phyloP scores from a whole-genome alignment of 2,329 filamentous ascomycete species.

The Chaetothyriales sp. region DNA sequence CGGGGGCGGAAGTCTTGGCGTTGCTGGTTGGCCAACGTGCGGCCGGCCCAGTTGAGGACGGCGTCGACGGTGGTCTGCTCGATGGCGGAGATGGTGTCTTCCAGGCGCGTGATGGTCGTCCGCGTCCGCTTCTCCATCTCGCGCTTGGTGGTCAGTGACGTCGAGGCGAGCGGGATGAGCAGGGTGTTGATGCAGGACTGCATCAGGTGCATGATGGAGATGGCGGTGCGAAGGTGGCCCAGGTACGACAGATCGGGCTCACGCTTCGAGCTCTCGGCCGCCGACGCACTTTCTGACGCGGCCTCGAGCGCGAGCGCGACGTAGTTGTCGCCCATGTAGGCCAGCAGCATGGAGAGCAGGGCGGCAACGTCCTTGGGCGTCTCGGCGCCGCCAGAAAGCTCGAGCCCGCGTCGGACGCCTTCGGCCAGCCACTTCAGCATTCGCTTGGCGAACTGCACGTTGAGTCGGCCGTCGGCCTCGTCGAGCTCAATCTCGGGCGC shows the following conservation, averaged over 20 bases:
- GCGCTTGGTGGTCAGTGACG: slow-evolving; percentile 77
- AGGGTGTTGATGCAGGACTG: slow-evolving; percentile 83
- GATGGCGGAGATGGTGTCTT: slow-evolving; percentile 65
- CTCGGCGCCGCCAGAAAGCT: slow-evolving; percentile 75
- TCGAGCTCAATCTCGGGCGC: slow-evolving; percentile 81
- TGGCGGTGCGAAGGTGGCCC: slow-evolving; percentile 61
- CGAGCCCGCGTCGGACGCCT: slow-evolving; percentile 77
- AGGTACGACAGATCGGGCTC: slow-evolving; percentile 85
- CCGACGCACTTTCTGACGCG: slow-evolving; percentile 59
- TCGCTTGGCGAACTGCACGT: slow-evolving; percentile 76
- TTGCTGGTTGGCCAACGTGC: slow-evolving; percentile 62
- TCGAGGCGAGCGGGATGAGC: slow-evolving; percentile 74
- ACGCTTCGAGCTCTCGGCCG: slow-evolving; percentile 63
- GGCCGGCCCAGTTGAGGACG: slow-evolving; percentile 60
- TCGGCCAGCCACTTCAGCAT: slow-evolving; percentile 98
- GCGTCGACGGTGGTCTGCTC: slow-evolving; percentile 59
- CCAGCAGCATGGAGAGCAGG: slow-evolving; percentile 68
- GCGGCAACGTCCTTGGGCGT: slow-evolving; percentile 88
- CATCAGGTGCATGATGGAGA: slow-evolving; percentile 85
- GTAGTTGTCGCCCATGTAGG: slow-evolving; percentile 75
- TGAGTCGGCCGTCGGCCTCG: slow-evolving; percentile 76
- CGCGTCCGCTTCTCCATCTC: slow-evolving; percentile 78
- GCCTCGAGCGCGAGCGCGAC: slow-evolving; percentile 52
- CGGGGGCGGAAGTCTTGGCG: slow-evolving; percentile 83
- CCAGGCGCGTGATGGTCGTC: slow-evolving; percentile 59